Evolutionary conservation across 2,329 filamentous ascomycete species (phyloP), one percentile per base, ranked within the genome.

Genomic region (Verticillium zaregamsianum): DNA sequence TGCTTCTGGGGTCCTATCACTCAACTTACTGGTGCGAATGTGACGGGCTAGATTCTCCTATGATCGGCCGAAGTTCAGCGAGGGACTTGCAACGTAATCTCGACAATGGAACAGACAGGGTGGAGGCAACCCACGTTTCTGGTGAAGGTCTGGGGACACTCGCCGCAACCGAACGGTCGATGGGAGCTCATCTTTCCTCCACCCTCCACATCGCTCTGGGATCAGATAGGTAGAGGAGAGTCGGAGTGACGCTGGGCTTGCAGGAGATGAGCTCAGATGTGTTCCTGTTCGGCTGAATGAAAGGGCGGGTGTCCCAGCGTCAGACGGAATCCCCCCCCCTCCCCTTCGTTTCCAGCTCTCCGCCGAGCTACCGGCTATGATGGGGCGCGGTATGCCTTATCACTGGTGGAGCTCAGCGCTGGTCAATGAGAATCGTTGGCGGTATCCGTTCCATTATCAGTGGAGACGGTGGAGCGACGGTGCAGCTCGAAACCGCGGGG

Each of bases 11-110:
- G 5, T 28, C 28, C 28, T 28, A 23, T 45, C 25, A 60, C 55
- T 49, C 23, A 17, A 33, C 62, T 20, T 60, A 68, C 67, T 67
- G 12, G 67, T 66, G 12, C 67, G 67, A 49, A 61, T 63, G 33
- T 69, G 67, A 11, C 67, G 66, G 55, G 61, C 64, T 49, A 67
- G 25, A 32, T 68, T 69, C 61, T 67, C 67, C 63, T 68, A 17
- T 4, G 31, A 20, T 7, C 20, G 31, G 33, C 5, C 17, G 14
- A 15, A 25, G 49, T 45, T 5, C 40, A 3, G 23, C 5, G 45
- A 33, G 20, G 39, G 1, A 17, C 7, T 20, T 14, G 8, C 5
- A 52, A 15, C 15, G 40, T 11, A 14, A 5, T 35, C 9, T 35
- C 33, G 33, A 35, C 2, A 35, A 35, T 2, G 9, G 8, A 25